Evolutionary conservation across 768 basidiomycete species (phyloP), one percentile per base, ranked within the genome.

Genomic region (Serendipita sp.): DNA sequence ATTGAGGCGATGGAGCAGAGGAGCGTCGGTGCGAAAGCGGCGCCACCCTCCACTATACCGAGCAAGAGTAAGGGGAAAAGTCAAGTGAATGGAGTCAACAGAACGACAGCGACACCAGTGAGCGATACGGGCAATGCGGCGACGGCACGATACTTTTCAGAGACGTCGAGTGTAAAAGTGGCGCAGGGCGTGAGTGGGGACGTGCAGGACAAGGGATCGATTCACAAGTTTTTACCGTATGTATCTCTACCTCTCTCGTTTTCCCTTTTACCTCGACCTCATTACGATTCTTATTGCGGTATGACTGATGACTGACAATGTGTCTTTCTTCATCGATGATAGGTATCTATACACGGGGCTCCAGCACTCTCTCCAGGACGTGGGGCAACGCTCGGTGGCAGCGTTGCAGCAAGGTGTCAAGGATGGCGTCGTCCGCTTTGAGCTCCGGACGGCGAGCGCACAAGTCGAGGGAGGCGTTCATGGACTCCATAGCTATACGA

Each of bases 391-490:
- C 70, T 86, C 77, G 64, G 78, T 97, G 51, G 64, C 60, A 44
- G 82, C 82, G 67, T 77, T 98, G 61, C 81, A 82, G 71, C 75
- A 75, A n/a, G 82, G 79, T 1, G 91, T 90, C 0, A 71, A 69
- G 33, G 75, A 72, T 1, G 90, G 90, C 16, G 73, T 71, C 30
- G 88, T 96, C 20, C 74, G 93, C 64, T 98, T 95, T 69, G 94
- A 98, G 78, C 71, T 95, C 70, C 81, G 95, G 70, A 97, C 94
- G 1, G 88, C 93, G 9, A 92, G 88, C 68, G 94, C 94, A 9
- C 95, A 97, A 76, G 79, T 94, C 42, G 95, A 96, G 74, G 95
- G 95, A 56, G 90, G 90, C 44, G 94, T 97, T 11, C 91, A 96
- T 76, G 93, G 94, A 3, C 74, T 97, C 65, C 90, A 97, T 68